Percentiles rank a stretch among this genome's conserved stretches.
Evolutionary conservation across 2,329 filamentous ascomycete species (phyloP).

Genomic region (Pseudogymnoascus verrucosus): DNA sequence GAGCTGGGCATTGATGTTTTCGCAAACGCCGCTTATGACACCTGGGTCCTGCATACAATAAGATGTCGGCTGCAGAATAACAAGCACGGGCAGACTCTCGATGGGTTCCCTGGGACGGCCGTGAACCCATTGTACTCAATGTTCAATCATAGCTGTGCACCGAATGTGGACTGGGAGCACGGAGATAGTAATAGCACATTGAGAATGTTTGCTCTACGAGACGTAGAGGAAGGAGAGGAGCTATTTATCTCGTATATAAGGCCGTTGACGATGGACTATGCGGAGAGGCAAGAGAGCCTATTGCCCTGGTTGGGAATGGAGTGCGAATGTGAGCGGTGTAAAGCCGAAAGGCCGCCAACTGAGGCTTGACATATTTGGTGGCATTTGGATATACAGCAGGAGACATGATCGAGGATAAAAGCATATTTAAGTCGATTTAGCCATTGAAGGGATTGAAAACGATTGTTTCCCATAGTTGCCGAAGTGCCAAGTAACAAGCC

Average conservation of each 20-base stretch:
- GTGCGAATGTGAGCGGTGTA: slow-evolving; percentile 6
- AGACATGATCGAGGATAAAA: not conserved
- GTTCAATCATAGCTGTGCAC: slow-evolving; percentile 29
- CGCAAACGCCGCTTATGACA: slow-evolving; percentile 23
- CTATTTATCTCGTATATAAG: slow-evolving; percentile 23
- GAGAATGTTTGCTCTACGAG: slow-evolving; percentile 20
- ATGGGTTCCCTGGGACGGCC: slow-evolving; percentile 23
- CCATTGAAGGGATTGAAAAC: not conserved
- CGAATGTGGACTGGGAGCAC: slow-evolving; percentile 26
- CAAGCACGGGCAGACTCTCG: slow-evolving; percentile 23
- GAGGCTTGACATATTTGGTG: not conserved
- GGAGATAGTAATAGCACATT: slow-evolving; percentile 19
- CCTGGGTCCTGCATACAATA: slow-evolving; percentile 27
- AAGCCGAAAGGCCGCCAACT: not conserved
- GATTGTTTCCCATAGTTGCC: not conserved
- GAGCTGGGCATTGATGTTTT: slow-evolving; percentile 26
- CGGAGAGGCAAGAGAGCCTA: slow-evolving; percentile 10
- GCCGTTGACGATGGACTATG: slow-evolving; percentile 9
- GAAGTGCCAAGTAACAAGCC: slow-evolving; percentile 2
- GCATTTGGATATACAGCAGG: not conserved
- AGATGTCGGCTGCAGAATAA: slow-evolving; percentile 29
- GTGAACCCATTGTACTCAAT: slow-evolving; percentile 25
- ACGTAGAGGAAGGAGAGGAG: slow-evolving; percentile 20
- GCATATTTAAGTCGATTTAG: not conserved
- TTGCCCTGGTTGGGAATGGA: slow-evolving; percentile 15